phyloP scores from a whole-genome alignment of 257 asterid species.

The Fraxinus cuspidata region DNA sequence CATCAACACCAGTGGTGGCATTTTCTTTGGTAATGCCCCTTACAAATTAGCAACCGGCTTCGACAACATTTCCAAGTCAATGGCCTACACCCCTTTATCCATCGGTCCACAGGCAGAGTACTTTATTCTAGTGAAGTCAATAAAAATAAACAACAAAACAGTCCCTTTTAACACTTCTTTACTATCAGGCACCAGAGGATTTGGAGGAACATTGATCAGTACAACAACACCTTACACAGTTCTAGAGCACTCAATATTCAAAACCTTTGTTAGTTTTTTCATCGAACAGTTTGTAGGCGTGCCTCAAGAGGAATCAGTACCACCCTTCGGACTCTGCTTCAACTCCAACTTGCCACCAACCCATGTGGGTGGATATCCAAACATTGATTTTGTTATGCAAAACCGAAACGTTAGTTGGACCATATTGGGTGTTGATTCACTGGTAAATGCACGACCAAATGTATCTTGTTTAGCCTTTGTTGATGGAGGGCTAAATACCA shows the following conservation, averaged over 20 bases:
- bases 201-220: slow-evolving; percentile 42
- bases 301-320: slow-evolving; percentile 32
- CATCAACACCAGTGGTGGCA: slow-evolving; percentile 28
- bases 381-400: slow-evolving; percentile 40
- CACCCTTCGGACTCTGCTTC: slow-evolving; percentile 53
- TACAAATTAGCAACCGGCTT: slow-evolving; percentile 9
- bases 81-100: slow-evolving; percentile 40
- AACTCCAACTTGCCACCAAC: slow-evolving; percentile 32
- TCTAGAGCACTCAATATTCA: slow-evolving; percentile 38
- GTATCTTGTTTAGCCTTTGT: slow-evolving; percentile 33
- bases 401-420: slow-evolving; percentile 30
- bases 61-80: background rate
- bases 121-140: slow-evolving; percentile 35
- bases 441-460: slow-evolving; percentile 24
- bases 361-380: slow-evolving; percentile 30
- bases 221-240: slow-evolving; percentile 49
- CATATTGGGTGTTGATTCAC: slow-evolving; percentile 11
- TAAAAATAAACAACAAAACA: slow-evolving; percentile 32
- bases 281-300: slow-evolving; percentile 26
- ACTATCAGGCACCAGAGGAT: slow-evolving; percentile 32
- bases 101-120: slow-evolving; percentile 50
- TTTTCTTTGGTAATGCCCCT: slow-evolving; percentile 45
- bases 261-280: slow-evolving; percentile 30
- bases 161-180: slow-evolving; percentile 38
- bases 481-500: slow-evolving; percentile 29